Evolutionary conservation across 495 filamentous ascomycete species (phyloP).

Genomic region (Glutinoglossum americanum): DNA sequence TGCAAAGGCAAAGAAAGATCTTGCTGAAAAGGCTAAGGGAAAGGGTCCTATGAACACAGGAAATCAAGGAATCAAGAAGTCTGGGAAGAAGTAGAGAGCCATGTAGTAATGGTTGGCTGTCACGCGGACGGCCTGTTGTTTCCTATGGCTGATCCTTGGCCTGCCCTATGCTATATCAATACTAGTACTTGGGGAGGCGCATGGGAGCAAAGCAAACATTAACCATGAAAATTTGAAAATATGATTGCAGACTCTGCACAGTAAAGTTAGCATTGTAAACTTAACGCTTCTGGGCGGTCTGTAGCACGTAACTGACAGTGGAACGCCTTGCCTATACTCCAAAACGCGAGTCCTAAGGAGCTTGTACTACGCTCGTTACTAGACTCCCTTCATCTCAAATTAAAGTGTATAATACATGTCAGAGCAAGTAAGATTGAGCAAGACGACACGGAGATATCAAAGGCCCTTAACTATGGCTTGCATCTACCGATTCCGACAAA

Average conservation of each 20-base stretch:
- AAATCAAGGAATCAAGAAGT: constrained; percentile 73
- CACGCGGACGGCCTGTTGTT: neutral
- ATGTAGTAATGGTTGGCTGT: neutral
- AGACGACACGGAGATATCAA: neutral
- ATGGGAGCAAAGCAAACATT: neutral
- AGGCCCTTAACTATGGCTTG: neutral
- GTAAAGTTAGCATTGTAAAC: neutral
- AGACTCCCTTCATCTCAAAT: neutral
- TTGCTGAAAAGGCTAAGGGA: constrained; percentile 39
- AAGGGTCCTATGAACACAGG: constrained; percentile 51
- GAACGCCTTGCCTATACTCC: neutral
- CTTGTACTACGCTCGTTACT: neutral
- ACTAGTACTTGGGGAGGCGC: no score
- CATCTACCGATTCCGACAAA: neutral
- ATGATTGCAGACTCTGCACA: neutral
- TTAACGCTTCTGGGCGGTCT: neutral
- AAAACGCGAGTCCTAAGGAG: neutral
- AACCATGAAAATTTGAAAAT: neutral
- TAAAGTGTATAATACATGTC: neutral
- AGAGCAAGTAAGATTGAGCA: neutral
- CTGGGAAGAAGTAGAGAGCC: constrained; percentile 42
- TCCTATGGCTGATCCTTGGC: neutral
- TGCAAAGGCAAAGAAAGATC: constrained; percentile 55
- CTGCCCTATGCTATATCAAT: no score
- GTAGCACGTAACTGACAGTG: neutral